Conservation (phyloP, 352 stramenopile species). For the Pythium phragmiticola region DNA sequence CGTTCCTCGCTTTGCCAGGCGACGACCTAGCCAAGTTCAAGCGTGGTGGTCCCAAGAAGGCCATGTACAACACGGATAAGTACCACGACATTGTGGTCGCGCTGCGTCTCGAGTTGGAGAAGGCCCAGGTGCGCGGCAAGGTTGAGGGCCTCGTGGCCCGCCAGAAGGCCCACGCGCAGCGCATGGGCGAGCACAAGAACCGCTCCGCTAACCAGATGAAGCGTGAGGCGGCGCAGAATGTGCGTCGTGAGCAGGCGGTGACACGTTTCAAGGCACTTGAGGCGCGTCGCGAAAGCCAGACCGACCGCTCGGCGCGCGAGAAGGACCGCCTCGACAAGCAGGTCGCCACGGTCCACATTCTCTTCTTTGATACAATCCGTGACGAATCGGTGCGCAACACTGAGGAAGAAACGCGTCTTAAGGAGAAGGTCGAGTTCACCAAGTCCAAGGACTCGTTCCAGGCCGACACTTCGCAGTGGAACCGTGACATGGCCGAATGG, state of each 20-base stretch:
- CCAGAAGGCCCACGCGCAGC: conserved; percentile 70
- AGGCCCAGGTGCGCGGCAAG: conserved; percentile 81
- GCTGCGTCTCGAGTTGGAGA: conserved; percentile 81
- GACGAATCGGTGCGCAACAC: conserved; percentile 70
- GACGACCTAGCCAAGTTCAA: conserved; percentile 76
- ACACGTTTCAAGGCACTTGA: conserved; percentile 81
- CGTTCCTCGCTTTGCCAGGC: conserved; percentile 71
- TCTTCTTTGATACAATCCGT: conserved; percentile 82
- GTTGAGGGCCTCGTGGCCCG: conserved; percentile 63
- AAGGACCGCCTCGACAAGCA: conserved; percentile 83
- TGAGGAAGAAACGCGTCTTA: conserved; percentile 78
- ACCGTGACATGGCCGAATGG: conserved; percentile 87
- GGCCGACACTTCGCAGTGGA: conserved; percentile 86
- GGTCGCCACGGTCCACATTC: conserved; percentile 66
- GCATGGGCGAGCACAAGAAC: conserved; percentile 56
- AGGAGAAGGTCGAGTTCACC: conserved; percentile 89
- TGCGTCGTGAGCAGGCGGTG: conserved; percentile 67
- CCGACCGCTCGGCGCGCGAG: conserved; percentile 77
- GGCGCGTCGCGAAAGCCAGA: conserved; percentile 75
- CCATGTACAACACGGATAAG: conserved; percentile 78
- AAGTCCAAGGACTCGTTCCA: conserved; percentile 89
- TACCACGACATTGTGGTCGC: conserved; percentile 78
- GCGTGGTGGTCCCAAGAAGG: conserved; percentile 56
- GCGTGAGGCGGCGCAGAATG: conserved; percentile 67
- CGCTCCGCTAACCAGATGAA: conserved; percentile 68